A percentile compares a stretch with the other conserved stretches of the same genome.
phyloP scores from a whole-genome alignment of 768 basidiomycete genomes.

The Fistulinella prunicolor region DNA sequence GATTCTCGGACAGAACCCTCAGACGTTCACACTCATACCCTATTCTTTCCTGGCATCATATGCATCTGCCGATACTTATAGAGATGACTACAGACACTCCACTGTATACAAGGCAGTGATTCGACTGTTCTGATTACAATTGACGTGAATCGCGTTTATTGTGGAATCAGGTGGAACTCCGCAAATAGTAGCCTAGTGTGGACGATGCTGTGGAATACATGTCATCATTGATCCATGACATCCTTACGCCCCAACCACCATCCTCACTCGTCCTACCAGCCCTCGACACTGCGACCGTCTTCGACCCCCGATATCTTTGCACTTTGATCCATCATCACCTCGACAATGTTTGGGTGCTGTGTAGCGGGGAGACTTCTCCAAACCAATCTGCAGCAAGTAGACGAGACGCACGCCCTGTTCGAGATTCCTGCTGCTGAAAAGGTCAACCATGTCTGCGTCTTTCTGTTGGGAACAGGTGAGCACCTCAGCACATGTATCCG shows the following conservation, averaged over 20 bases:
- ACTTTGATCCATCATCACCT: background rate
- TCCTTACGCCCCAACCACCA: constrained; percentile 4
- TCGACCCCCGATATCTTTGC: too few species aligned
- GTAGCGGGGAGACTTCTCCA: constrained; percentile 77
- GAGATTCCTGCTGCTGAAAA: constrained; percentile 66
- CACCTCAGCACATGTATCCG: background rate
- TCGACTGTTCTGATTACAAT: constrained; percentile 1
- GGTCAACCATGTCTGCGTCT: constrained; percentile 86
- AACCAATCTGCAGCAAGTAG: constrained; percentile 77
- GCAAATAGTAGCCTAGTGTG: too few species aligned
- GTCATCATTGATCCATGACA: constrained; percentile 17
- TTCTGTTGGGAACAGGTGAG: constrained; percentile 74
- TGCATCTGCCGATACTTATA: constrained; percentile 10
- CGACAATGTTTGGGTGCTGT: constrained; percentile 71
- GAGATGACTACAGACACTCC: constrained; percentile 5
- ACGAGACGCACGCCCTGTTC: constrained; percentile 80
- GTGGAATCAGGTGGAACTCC: too few species aligned
- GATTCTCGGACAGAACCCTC: background rate
- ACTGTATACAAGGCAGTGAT: constrained; percentile 5
- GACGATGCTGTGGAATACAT: constrained; percentile 6
- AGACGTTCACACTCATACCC: constrained; percentile 18
- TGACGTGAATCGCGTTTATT: too few species aligned
- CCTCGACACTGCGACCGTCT: background rate
- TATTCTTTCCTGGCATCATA: constrained; percentile 2
- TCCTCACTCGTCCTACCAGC: background rate